Evolutionary conservation across 257 asterid genomes (phyloP).

Genomic region (Anisodus tanguticus): DNA sequence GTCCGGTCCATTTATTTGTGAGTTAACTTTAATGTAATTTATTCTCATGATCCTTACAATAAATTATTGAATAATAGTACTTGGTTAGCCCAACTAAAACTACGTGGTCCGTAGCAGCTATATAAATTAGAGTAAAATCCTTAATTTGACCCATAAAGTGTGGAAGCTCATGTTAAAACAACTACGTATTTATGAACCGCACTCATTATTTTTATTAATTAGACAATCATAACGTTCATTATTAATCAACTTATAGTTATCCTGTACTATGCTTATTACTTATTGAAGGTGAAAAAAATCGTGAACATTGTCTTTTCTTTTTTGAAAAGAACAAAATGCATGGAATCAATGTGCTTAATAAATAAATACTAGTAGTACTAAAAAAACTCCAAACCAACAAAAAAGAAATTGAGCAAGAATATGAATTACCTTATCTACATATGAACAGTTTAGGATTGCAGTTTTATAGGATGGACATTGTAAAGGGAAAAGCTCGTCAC

Average conservation of each 20-base stretch:
- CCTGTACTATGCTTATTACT: background rate
- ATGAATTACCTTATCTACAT: constrained; percentile 54
- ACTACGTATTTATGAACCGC: background rate
- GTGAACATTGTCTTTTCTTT: background rate
- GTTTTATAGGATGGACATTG: constrained; percentile 49
- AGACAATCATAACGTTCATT: background rate
- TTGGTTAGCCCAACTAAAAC: background rate
- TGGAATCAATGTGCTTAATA: background rate
- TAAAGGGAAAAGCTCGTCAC: constrained; percentile 57
- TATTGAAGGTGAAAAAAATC: background rate
- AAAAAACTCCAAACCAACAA: background rate
- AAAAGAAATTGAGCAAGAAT: background rate
- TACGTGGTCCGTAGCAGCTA: background rate
- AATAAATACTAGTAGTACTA: background rate
- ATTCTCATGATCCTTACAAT: background rate
- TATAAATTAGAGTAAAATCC: background rate
- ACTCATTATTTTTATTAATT: background rate
- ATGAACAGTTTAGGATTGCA: constrained; percentile 49
- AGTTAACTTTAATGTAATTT: background rate
- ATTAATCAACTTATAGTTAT: background rate
- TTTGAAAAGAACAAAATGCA: constrained; percentile 21
- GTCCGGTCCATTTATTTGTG: background rate
- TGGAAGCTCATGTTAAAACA: background rate
- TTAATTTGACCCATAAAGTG: background rate
- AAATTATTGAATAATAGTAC: background rate